Evolutionary conservation across 2,329 filamentous ascomycete genomes (phyloP), one percentile per base, ranked within the genome.

Genomic region (Cryphonectria parasitica): DNA sequence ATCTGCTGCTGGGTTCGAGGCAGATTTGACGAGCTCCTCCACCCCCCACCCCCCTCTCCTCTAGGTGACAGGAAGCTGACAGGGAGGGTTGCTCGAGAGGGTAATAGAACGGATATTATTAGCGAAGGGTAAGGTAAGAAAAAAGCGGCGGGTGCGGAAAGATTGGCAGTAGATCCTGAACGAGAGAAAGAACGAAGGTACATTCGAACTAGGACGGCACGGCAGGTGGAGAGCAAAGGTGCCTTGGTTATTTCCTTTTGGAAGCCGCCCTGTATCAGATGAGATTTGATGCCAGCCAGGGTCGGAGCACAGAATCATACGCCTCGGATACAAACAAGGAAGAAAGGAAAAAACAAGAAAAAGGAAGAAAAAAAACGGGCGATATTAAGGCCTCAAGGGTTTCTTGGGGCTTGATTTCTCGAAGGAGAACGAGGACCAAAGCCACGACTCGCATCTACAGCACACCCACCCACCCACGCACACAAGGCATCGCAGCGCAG

Each of bases 161-260:
- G 78, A 74, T 75, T 75, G 74, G 76, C 75, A 76, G 76, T 73
- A 77, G 76, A 78, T 76, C 68, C 66, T 66, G 69, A 41, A 63
- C 63, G 61, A 68, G 68, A 49, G 56, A 63, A 49, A 49, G 45
- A 49, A n/a, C 45, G 45, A 39, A 78, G 80, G 81, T 79, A 77
- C 79, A 78, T 77, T 52, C 80, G 79, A 79, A 79, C 79, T 76
- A 79, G 77, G 78, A 80, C 80, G 79, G 76, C 77, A 77, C 77
- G 76, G 76, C 77, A 77, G 79, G 83, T 84, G 82, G 82, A 83
- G 83, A 78, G 80, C 36, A 77, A 75, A 75, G 72, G 78, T 73
- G 77, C 80, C 79, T 81, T 80, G 77, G 77, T 80, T 81, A 82
- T 83, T 82, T 81, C 75, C 81, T 82, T 82, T 82, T 82, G 76